A percentile compares a stretch with the other conserved stretches of the same genome.
Conservation (phyloP, 371 early-diverging fungal genomes). For the Lichtheimia hyalospora region DNA sequence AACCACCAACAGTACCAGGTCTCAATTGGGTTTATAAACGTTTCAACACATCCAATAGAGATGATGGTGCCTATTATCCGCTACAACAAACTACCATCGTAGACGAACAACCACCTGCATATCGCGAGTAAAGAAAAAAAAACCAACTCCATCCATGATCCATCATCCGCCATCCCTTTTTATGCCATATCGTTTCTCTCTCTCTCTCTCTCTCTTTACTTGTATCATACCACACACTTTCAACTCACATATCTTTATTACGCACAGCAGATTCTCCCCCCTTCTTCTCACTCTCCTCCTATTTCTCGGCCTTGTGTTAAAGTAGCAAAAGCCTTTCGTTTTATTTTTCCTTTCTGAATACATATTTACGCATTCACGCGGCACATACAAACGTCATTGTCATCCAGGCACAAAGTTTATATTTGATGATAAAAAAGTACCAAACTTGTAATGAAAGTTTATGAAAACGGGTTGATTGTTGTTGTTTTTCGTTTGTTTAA, state of each 20-base stretch:
- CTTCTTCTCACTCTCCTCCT: neutral
- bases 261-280: neutral
- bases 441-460: too few relatives aligned
- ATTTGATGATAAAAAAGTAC: too few relatives aligned
- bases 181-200: neutral
- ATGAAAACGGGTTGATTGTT: too few relatives aligned
- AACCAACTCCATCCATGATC: neutral
- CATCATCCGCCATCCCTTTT: slow-evolving; percentile 1
- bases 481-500: too few relatives aligned
- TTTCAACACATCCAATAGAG: slow-evolving; percentile 5
- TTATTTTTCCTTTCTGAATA: too few relatives aligned
- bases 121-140: slow-evolving; percentile 21
- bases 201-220: neutral
- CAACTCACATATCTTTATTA: neutral
- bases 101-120: slow-evolving; percentile 40
- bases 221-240: neutral
- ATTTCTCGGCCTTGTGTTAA: neutral
- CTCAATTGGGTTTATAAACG: slow-evolving; percentile 37
- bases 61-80: slow-evolving; percentile 33
- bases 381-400: too few relatives aligned
- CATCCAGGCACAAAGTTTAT: too few relatives aligned
- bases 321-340: too few relatives aligned
- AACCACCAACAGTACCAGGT: slow-evolving; percentile 17
- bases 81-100: slow-evolving; percentile 12
- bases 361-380: too few relatives aligned